phyloP scores from a whole-genome alignment of 2,329 filamentous ascomycete genomes.

The Penicillium sp. region DNA sequence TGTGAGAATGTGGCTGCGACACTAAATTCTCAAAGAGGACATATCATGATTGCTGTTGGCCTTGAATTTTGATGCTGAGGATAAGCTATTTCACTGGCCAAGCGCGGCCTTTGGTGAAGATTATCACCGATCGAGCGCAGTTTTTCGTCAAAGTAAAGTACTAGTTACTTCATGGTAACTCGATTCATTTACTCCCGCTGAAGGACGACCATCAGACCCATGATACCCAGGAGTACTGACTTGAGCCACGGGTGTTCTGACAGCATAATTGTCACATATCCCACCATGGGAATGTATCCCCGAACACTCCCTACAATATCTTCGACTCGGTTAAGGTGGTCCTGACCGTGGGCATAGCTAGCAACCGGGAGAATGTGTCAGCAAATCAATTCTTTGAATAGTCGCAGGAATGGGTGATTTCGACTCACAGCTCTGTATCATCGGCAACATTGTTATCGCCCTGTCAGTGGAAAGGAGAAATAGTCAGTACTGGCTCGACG shows the following conservation, averaged over 20 bases:
- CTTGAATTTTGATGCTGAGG: too few relatives aligned
- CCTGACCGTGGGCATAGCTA: conserved; percentile 64
- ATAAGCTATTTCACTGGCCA: too few relatives aligned
- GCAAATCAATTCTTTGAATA: not conserved
- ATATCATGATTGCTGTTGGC: too few relatives aligned
- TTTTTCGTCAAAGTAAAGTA: too few relatives aligned
- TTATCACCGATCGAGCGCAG: too few relatives aligned
- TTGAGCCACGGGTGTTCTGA: conserved; percentile 97
- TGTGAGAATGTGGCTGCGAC: too few relatives aligned
- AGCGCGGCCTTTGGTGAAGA: too few relatives aligned
- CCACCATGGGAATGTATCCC: conserved; percentile 88
- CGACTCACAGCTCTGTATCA: conserved; percentile 64
- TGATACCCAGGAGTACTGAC: conserved; percentile 86
- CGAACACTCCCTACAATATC: conserved; percentile 93
- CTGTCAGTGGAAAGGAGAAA: conserved; percentile 11
- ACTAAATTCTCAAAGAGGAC: too few relatives aligned
- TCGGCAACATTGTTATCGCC: conserved; percentile 94
- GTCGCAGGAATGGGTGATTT: too few relatives aligned
- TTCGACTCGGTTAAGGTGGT: conserved; percentile 70
- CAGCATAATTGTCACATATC: conserved; percentile 92
- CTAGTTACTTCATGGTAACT: too few relatives aligned
- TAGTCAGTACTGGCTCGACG: conserved; percentile 1
- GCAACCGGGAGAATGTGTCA: not conserved
- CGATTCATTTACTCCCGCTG: conserved; percentile 65
- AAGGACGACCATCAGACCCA: conserved; percentile 88